Evolutionary conservation across 2,329 filamentous ascomycete genomes (phyloP).

Genomic region (Fusarium coicis): DNA sequence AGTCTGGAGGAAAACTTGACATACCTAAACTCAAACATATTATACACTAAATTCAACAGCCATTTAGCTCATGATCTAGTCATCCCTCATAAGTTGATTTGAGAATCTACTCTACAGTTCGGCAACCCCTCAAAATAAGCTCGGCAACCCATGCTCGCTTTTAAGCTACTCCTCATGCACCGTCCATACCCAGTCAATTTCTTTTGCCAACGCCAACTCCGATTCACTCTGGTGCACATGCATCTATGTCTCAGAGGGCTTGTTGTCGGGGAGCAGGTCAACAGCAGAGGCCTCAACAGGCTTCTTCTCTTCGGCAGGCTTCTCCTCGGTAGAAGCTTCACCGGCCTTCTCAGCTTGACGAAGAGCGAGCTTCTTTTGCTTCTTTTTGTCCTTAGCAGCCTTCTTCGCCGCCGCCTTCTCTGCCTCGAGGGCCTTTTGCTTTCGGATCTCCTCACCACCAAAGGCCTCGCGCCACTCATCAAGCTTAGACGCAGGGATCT

Average conservation of each 20-base stretch:
- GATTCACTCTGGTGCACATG: neutral
- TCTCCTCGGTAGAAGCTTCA: constrained; percentile 19
- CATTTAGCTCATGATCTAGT: constrained; percentile 31
- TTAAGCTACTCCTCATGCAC: constrained; percentile 12
- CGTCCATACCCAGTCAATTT: constrained; percentile 1
- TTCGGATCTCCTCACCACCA: constrained; percentile 72
- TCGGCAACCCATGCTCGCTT: constrained; percentile 15
- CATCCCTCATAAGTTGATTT: constrained; percentile 38
- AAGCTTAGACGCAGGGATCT: constrained; percentile 83
- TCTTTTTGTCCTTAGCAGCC: constrained; percentile 61
- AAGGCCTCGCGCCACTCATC: constrained; percentile 85
- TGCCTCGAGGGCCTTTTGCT: constrained; percentile 71
- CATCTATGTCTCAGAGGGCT: constrained; percentile 31
- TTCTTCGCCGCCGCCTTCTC: constrained; percentile 63
- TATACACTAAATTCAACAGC: constrained; percentile 19
- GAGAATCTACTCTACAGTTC: constrained; percentile 38
- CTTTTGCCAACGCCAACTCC: constrained; percentile 5
- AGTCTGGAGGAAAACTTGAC: neutral
- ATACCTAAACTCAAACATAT: neutral
- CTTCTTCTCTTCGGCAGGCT: constrained; percentile 23
- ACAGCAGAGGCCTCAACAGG: constrained; percentile 33
- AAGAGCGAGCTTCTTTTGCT: constrained; percentile 54
- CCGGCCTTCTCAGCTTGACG: constrained; percentile 33
- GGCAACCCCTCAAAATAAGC: constrained; percentile 18
- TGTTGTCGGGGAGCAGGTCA: constrained; percentile 32